phyloP scores from a whole-genome alignment of 352 stramenopile species.

The Pythium apleroticum region DNA sequence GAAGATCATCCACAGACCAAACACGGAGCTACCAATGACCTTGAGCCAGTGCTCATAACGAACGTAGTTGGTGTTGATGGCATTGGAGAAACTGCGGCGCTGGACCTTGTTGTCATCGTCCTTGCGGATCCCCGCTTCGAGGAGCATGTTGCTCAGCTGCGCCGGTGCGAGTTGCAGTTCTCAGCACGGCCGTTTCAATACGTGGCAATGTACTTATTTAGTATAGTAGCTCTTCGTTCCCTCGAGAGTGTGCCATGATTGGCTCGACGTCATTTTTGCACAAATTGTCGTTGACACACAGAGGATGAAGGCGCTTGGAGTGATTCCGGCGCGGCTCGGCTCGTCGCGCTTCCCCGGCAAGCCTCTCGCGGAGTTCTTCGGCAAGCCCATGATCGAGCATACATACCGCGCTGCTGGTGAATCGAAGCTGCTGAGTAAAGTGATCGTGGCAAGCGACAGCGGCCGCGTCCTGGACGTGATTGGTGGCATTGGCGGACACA shows the following conservation, averaged over 20 bases:
- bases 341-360: constrained; percentile 81
- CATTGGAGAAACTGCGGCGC: constrained; percentile 29
- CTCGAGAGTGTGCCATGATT: constrained; percentile 4
- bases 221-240: background rate
- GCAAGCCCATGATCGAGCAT: constrained; percentile 84
- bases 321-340: constrained; percentile 74
- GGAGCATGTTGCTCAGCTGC: constrained; percentile 38
- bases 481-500: constrained; percentile 37
- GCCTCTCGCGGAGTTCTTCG: constrained; percentile 75
- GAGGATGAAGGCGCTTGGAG: constrained; percentile 63
- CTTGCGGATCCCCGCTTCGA: constrained; percentile 59
- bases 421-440: constrained; percentile 55
- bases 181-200: constrained; percentile 9
- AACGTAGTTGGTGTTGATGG: constrained; percentile 26
- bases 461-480: constrained; percentile 53
- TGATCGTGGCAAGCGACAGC: constrained; percentile 84
- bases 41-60: constrained; percentile 71
- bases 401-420: constrained; percentile 61
- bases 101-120: constrained; percentile 51
- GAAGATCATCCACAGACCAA: constrained; percentile 63
- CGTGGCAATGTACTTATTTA: constrained; percentile 12
- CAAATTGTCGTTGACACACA: background rate
- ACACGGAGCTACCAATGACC: constrained; percentile 44
- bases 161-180: background rate
- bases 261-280: constrained; percentile 7